Base-by-base conservation (phyloP, 2,329 filamentous ascomycete genomes). In the Fusarium metavorans region DNA sequence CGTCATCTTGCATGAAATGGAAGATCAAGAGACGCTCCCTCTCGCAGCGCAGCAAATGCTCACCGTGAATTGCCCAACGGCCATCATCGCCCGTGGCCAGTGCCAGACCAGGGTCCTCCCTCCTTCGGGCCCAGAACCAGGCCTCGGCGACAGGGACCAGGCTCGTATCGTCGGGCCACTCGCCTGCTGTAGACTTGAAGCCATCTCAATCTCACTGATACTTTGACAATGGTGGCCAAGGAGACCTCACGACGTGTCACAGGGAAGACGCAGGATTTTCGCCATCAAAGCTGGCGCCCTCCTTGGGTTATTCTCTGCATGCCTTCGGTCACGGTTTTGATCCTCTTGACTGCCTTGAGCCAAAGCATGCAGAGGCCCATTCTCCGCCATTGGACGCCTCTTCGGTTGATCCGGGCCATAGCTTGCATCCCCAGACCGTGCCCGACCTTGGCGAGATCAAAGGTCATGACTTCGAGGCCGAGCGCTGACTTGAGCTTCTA, bases 371-470 rank as follows among this genome's bases (percentile, higher is more conserved):
- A 48, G 23, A 39, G 32, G 34, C n/a, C 30, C 32, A 48, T 20
- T 50, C 50, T 39, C 56, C 37, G 41, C 61, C 66, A 76, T 76
- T 76, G 74, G 74, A 76, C 74, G 73, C 74, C 73, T 69, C 68
- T 23, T 73, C 66, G 68, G 73, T 64, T 70, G 67, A 56, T 41
- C 23, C 59, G 50, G 58, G 66, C 59, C 43, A 64, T 41, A 64
- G 65, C 54, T 54, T 71, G 65, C 58, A 50, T 62, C 56, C 66
- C 70, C 64, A 39, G 60, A 56, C 50, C 48, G 58, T 61, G 39
- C 66, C 68, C 54, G 41, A 37, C 41, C 61, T 66, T 70, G 64
- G 68, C 61, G 56, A 35, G 60, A 52, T 52, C 43, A 63, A 30
- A 35, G 59, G 27, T 18, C 34, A 50, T 37, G 20, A 62, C 16